Conservation (phyloP, 2,329 filamentous ascomycete genomes). For the Verticillium isaacii region DNA sequence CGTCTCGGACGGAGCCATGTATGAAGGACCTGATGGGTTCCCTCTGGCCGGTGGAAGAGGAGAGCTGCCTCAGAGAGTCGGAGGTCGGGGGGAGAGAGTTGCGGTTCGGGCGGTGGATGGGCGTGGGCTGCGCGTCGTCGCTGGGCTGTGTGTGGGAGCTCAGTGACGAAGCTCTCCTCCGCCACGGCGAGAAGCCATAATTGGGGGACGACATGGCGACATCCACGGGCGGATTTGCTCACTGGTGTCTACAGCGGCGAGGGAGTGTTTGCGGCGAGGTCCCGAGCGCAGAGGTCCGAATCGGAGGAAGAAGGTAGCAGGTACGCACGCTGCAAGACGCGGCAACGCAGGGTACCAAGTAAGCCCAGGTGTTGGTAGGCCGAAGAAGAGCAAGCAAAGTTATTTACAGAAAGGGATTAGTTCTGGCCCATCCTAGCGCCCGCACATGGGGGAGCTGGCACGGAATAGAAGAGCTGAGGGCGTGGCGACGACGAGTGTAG, state of each 20-base stretch:
- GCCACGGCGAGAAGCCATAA: conserved; percentile 44
- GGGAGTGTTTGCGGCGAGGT: neutral
- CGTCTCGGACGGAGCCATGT: conserved; percentile 58
- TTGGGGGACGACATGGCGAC: conserved; percentile 40
- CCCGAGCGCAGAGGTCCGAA: neutral
- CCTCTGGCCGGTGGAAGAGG: conserved; percentile 42
- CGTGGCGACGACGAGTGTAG: neutral
- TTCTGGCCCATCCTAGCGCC: neutral
- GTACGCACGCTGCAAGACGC: neutral
- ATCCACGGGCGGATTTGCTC: neutral
- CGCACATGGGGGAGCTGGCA: neutral
- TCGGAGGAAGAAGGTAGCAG: neutral
- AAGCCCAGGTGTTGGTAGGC: neutral
- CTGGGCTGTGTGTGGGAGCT: conserved; percentile 11
- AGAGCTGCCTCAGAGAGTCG: conserved; percentile 27
- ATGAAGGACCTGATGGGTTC: conserved; percentile 70
- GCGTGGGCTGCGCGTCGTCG: conserved; percentile 18
- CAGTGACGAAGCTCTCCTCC: conserved; percentile 26
- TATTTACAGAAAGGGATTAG: neutral
- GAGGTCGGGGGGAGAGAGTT: conserved; percentile 14
- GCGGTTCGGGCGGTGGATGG: conserved; percentile 13
- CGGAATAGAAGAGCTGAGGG: neutral
- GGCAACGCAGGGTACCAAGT: neutral
- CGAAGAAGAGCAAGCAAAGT: neutral
- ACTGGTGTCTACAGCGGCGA: neutral